A percentile compares a stretch with the other conserved stretches of the same genome.
These are phyloP conservation scores for Boletales sp. DNA, from an alignment of 768 basidiomycete species.

Conservation along the genomic window DNA sequence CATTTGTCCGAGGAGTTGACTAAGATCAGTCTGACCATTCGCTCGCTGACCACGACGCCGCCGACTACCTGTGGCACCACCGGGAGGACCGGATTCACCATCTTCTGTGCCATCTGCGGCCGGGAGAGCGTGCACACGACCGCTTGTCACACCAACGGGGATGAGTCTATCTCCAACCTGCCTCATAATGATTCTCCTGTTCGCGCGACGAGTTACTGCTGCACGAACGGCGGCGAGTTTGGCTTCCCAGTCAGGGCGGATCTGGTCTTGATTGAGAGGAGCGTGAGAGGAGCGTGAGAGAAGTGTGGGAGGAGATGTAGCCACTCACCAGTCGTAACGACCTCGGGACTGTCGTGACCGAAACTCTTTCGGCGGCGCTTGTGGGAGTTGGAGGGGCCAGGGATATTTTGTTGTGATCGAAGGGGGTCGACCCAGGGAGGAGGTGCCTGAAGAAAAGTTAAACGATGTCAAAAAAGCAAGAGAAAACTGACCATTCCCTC, in stretches of 20 bases:
- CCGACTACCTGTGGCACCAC: constrained; percentile 43
- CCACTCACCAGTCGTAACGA: constrained; percentile 80
- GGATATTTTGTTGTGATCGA: constrained; percentile 40
- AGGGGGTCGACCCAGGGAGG: constrained; percentile 54
- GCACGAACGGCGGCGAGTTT: constrained; percentile 93
- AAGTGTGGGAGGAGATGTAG: background rate
- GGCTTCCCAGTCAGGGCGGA: constrained; percentile 97
- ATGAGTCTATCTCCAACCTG: constrained; percentile 97
- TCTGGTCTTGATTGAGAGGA: constrained; percentile 62
- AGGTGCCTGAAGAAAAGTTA: constrained; percentile 27
- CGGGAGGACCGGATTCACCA: constrained; percentile 30
- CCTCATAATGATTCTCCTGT: constrained; percentile 95
- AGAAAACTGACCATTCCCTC: constrained; percentile 58
- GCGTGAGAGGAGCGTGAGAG: constrained; percentile 8
- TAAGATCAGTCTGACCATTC: constrained; percentile 52
- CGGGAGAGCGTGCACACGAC: constrained; percentile 64
- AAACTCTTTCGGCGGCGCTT: constrained; percentile 87
- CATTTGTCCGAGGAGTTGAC: constrained; percentile 58
- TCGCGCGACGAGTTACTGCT: constrained; percentile 92
- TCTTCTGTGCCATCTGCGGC: constrained; percentile 54
- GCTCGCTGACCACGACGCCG: constrained; percentile 57
- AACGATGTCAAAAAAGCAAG: background rate
- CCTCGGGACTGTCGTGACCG: constrained; percentile 79
- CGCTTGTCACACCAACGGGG: constrained; percentile 94
- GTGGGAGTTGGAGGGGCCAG: constrained; percentile 43